Conservation (phyloP, 306 rosid species). For the Vicia sativa region DNA sequence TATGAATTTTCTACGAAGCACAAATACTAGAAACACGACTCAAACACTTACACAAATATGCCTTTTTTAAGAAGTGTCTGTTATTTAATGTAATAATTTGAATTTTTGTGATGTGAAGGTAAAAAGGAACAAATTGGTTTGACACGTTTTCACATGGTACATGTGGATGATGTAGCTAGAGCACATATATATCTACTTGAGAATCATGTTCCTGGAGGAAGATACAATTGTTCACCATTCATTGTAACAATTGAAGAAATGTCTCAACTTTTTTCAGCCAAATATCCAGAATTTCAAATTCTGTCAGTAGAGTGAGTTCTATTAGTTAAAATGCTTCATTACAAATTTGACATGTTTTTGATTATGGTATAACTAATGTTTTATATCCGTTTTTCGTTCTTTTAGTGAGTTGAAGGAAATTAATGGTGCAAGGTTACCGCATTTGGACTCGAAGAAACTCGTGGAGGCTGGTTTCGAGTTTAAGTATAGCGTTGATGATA, state of each 20-base stretch:
- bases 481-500: conserved; percentile 51
- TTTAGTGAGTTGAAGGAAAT: conserved; percentile 48
- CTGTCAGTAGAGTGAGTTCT: conserved; percentile 64
- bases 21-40: no score
- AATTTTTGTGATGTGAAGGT: conserved; percentile 26
- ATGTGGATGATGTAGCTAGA: conserved; percentile 65
- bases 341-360: not conserved
- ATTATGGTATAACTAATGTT: not conserved
- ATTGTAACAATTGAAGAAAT: conserved; percentile 37
- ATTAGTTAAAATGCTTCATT: not conserved
- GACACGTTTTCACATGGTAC: conserved; percentile 49
- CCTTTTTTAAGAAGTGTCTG: no score
- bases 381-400: not conserved
- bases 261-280: conserved; percentile 43
- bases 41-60: no score
- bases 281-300: conserved; percentile 52
- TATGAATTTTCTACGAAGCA: not conserved
- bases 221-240: conserved; percentile 62
- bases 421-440: conserved; percentile 23
- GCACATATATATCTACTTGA: conserved; percentile 65
- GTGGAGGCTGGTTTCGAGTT: conserved; percentile 55
- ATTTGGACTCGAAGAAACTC: conserved; percentile 52
- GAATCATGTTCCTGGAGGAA: conserved; percentile 54
- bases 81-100: no score
- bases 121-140: conserved; percentile 43